phyloP scores from a whole-genome alignment of 192 early-diverging fungal species.

The Dispira simplex region DNA sequence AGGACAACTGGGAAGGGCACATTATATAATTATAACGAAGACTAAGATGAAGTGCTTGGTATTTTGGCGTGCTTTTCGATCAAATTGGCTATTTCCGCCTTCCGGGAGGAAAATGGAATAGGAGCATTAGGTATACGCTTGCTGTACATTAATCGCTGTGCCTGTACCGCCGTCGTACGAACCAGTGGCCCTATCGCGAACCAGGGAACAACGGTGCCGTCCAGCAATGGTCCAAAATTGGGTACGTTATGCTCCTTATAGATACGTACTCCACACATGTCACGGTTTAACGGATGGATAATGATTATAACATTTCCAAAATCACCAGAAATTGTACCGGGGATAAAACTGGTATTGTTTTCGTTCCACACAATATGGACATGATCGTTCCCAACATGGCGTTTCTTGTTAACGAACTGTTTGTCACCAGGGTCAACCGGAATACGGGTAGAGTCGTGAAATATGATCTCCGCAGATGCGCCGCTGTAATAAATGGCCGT shows the following conservation, averaged over 20 bases:
- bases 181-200: slow-evolving; percentile 59
- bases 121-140: neutral
- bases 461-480: slow-evolving; percentile 74
- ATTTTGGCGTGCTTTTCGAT: neutral
- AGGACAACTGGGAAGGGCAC: too few relatives aligned
- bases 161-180: slow-evolving; percentile 68
- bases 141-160: slow-evolving; percentile 17
- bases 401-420: slow-evolving; percentile 87
- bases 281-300: slow-evolving; percentile 64
- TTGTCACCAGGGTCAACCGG: slow-evolving; percentile 63
- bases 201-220: slow-evolving; percentile 63
- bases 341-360: slow-evolving; percentile 69
- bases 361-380: slow-evolving; percentile 99
- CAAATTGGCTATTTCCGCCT: neutral
- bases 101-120: neutral
- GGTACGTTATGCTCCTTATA: slow-evolving; percentile 51
- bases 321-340: slow-evolving; percentile 87
- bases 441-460: slow-evolving; percentile 83
- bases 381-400: slow-evolving; percentile 98
- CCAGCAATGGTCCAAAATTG: slow-evolving; percentile 74
- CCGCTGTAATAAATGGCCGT: slow-evolving; percentile 72
- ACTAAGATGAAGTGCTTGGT: too few relatives aligned
- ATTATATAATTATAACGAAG: too few relatives aligned
- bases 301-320: slow-evolving; percentile 95
- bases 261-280: slow-evolving; percentile 33